Evolutionary conservation across 2,329 filamentous ascomycete species (phyloP), one percentile per base, ranked within the genome.

Genomic region (Rhytidhysteron rufulum): DNA sequence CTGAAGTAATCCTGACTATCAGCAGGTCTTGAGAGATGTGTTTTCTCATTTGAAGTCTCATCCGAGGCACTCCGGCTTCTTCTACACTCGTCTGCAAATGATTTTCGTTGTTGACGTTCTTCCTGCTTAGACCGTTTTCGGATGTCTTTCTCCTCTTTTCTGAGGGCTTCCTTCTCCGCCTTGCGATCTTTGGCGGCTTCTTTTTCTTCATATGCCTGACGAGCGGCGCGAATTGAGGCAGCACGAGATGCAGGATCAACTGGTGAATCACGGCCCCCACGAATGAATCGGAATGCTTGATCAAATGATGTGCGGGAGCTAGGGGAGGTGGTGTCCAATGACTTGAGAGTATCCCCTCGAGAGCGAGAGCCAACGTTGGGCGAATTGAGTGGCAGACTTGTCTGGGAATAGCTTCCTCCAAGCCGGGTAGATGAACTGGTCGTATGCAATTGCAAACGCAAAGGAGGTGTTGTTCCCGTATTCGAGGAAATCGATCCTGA

Each of bases 171-270:
- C 50, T 74, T 69, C 51, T 79, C 73, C 33, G 71, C 62, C 49
- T 77, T 77, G 36, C 67, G 70, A 40, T 71, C 71, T 50, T 80
- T 81, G 25, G 71, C 74, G 4, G 73, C 75, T 59, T 81, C 76
- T 48, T 78, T 77, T 48, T 80, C 75, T 42, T 77, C 69, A 54
- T 80, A 81, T 22, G 78, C 77, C 37, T 72, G 66, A 5, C 79
- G 71, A 4, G 75, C 73, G 32, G 74, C 75, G 40, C 74, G 72
- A 8, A 82, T 76, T 4, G 72, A 72, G 15, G 77, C 77, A 31
- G 76, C 77, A 29, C 76, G 71, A 4, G 73, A 72, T 21, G 72
- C 67, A 6, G 77, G 69, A 49, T 80, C 77, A 13, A 61, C 50
- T 8, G 63, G 62, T 8, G 67, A 69, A 41, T 74, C 75, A 24